Conservation (phyloP, 805 yeast species). For the Candida dendrica region DNA sequence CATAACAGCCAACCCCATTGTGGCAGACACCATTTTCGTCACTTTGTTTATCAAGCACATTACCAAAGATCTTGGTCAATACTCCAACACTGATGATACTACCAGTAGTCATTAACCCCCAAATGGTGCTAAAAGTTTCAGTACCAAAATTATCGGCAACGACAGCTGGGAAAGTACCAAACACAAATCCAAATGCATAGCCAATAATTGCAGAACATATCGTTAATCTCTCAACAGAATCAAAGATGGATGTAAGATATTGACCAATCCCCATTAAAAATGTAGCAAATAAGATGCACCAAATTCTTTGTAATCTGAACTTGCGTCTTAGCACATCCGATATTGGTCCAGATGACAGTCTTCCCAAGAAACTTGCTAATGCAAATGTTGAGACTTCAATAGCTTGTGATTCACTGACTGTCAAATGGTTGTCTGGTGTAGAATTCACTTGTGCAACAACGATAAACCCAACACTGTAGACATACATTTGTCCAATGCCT, state of each 20-base stretch:
- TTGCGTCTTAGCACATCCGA: slow-evolving; percentile 53
- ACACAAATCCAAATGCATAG: slow-evolving; percentile 58
- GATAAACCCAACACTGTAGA: slow-evolving; percentile 69
- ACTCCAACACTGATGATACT: slow-evolving; percentile 49
- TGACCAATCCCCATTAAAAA: slow-evolving; percentile 30
- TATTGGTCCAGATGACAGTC: slow-evolving; percentile 56
- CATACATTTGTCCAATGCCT: slow-evolving; percentile 67
- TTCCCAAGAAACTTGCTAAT: slow-evolving; percentile 55
- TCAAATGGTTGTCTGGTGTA: slow-evolving; percentile 13
- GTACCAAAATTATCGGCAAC: slow-evolving; percentile 71
- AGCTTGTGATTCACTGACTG: slow-evolving; percentile 50
- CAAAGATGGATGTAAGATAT: slow-evolving; percentile 24
- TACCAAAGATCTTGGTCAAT: slow-evolving; percentile 50
- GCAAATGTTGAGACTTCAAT: slow-evolving; percentile 65
- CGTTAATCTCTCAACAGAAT: slow-evolving; percentile 35
- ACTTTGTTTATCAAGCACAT: slow-evolving; percentile 39
- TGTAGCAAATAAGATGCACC: slow-evolving; percentile 49
- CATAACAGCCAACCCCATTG: slow-evolving; percentile 41
- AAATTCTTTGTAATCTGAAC: slow-evolving; percentile 49
- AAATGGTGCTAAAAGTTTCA: slow-evolving; percentile 58
- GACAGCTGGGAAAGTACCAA: slow-evolving; percentile 71
- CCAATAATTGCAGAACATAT: slow-evolving; percentile 53
- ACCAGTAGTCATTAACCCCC: slow-evolving; percentile 73
- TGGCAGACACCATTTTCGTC: slow-evolving; percentile 35
- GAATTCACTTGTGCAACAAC: slow-evolving; percentile 40